phyloP scores from a whole-genome alignment of 495 filamentous ascomycete species.

The Penicillium flavigenum region DNA sequence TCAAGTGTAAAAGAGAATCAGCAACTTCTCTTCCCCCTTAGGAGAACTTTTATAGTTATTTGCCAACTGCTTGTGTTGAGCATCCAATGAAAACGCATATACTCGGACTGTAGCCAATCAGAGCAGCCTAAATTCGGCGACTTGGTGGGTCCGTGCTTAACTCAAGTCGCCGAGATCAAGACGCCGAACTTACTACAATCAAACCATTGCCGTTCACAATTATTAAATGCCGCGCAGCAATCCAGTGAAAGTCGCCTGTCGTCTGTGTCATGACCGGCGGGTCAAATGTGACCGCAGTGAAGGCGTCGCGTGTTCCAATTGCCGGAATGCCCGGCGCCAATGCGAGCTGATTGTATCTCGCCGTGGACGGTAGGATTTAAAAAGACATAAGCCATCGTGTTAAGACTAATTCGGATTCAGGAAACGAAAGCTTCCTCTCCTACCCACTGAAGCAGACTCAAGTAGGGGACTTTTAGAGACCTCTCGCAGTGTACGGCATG shows the following conservation, averaged over 20 bases:
- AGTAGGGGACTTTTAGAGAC: neutral
- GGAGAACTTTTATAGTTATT: neutral
- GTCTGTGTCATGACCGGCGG: conserved; percentile 16
- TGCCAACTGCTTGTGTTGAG: neutral
- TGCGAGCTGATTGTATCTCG: conserved; percentile 20
- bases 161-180: conserved; percentile 9
- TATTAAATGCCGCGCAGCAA: conserved; percentile 9
- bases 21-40: neutral
- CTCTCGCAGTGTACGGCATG: neutral
- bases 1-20: neutral
- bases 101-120: conserved; percentile 10
- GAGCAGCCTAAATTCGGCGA: conserved; percentile 16
- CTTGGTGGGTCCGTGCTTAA: conserved; percentile 14
- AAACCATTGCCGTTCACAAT: neutral
- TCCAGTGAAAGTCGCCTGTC: conserved; percentile 15
- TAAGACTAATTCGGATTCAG: neutral
- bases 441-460: neutral
- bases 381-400: neutral
- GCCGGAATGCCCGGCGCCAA: conserved; percentile 12
- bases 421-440: conserved; percentile 7
- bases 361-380: conserved; percentile 19
- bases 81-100: neutral
- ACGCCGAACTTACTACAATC: conserved; percentile 10
- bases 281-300: conserved; percentile 22
- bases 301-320: conserved; percentile 17